These are phyloP conservation scores for Epichloe amarillans DNA, from an alignment of 2,329 filamentous ascomycete genomes.

Conservation along the genomic window DNA sequence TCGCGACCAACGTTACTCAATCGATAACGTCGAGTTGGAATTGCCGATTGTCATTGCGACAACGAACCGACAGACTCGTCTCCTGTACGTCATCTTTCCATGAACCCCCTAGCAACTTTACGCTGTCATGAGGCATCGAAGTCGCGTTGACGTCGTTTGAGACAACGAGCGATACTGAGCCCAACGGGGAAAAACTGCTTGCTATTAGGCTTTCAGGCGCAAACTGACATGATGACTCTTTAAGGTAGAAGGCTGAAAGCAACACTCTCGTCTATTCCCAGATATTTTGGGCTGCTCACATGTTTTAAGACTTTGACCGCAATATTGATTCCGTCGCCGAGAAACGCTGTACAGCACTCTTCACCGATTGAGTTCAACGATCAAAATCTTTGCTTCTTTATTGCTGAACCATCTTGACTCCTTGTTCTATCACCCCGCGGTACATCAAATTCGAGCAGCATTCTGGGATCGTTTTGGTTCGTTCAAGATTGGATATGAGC, in stretches of 20 bases:
- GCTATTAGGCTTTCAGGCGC: slow-evolving; percentile 5
- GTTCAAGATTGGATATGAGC: slow-evolving; percentile 3
- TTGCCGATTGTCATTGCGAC: neutral
- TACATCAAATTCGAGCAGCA: neutral
- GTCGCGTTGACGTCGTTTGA: neutral
- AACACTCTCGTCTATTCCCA: neutral
- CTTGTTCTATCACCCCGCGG: neutral
- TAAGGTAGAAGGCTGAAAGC: neutral
- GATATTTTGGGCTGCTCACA: neutral
- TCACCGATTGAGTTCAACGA: neutral
- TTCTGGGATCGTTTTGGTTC: neutral
- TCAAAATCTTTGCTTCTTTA: neutral
- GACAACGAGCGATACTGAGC: neutral
- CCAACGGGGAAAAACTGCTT: neutral
- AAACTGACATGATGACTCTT: slow-evolving; percentile 1
- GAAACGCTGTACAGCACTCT: neutral
- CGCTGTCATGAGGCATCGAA: neutral
- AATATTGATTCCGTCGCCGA: neutral
- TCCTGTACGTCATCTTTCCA: neutral
- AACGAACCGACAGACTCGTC: neutral
- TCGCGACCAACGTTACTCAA: neutral
- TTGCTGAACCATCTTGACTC: neutral
- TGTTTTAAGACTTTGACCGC: neutral
- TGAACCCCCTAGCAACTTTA: neutral
- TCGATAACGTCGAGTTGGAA: neutral